Conservation (phyloP, 495 filamentous ascomycete genomes). For the Cudoniella acicularis region DNA sequence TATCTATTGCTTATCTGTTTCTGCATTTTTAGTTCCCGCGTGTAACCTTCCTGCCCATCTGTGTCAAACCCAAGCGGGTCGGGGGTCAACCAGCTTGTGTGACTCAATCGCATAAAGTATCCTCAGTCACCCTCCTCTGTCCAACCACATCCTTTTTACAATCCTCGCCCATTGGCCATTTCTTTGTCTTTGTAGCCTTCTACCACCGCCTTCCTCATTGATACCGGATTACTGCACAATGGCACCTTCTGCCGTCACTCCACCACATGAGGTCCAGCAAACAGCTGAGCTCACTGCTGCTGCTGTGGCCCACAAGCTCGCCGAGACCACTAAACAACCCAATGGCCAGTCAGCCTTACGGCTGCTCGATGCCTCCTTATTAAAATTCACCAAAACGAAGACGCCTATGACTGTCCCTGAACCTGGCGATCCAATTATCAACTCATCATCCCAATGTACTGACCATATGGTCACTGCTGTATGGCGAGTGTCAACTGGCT, state of each 20-base stretch:
- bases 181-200: background rate
- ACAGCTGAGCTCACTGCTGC: constrained; percentile 23
- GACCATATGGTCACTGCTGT: constrained; percentile 81
- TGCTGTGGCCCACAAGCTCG: constrained; percentile 22
- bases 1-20: background rate
- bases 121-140: background rate
- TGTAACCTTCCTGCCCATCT: background rate
- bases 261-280: constrained; percentile 20
- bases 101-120: background rate
- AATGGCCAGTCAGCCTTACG: constrained; percentile 4
- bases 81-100: background rate
- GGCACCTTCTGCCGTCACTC: constrained; percentile 28
- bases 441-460: constrained; percentile 60
- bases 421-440: constrained; percentile 43
- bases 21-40: background rate
- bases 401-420: constrained; percentile 65
- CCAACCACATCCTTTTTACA: background rate
- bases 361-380: constrained; percentile 66
- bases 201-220: background rate
- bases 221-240: constrained; percentile 10
- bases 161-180: background rate
- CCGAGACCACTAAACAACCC: background rate
- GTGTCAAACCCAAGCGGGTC: background rate
- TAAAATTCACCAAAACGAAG: constrained; percentile 64
- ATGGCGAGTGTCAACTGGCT: constrained; percentile 67